Base-by-base conservation (phyloP, 108 stramenopile species). In the Fragilaria radians region DNA sequence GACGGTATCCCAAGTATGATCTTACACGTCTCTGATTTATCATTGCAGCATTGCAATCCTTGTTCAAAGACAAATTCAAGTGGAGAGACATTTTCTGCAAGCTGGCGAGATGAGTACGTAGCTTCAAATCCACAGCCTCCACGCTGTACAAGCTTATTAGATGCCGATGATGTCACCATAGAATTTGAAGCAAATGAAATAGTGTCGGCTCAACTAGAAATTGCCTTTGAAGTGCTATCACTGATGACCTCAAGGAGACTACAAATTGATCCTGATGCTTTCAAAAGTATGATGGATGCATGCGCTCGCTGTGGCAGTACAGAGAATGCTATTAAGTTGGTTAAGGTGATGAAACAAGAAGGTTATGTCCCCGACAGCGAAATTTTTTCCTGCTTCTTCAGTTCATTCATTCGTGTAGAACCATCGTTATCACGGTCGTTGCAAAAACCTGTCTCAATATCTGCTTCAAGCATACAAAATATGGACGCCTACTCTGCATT, bases 261-360 rank as follows among this genome's bases (percentile, higher is more conserved):
- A 7, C 49, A 70, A 49, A 48, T 76, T 9, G 89, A 94, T 57
- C 63, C 80, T 2, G 80, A 87, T 50, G 74, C 70, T 2, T 89
- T 82, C 79, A 81, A 80, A 59, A 72, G 74, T 17, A 62, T 94
- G 31, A 94, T 94, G 72, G 87, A 87, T 30, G 87, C 93, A 1
- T 91, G 89, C 52, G 87, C 87, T 28, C 62, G 89, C 28, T 94
- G 93, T 61, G 86, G 86, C 0, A 80, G 86, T 57, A 68, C 86
- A 4, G 70, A 74, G 36, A 73, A 87, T 26, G 93, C 88, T 30
- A 59, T 74, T 11, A 67, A 79, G 54, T 67, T 94, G 49, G 79
- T 94, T 51, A 72, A 85, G 61, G 70, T 87, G 67, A 89, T 91
- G 87, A 82, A 78, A 30, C 66, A 78, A 45, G 84, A 89, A 33